Base-by-base conservation (phyloP, 768 basidiomycete genomes). In the Podaxis mareebaensis region DNA sequence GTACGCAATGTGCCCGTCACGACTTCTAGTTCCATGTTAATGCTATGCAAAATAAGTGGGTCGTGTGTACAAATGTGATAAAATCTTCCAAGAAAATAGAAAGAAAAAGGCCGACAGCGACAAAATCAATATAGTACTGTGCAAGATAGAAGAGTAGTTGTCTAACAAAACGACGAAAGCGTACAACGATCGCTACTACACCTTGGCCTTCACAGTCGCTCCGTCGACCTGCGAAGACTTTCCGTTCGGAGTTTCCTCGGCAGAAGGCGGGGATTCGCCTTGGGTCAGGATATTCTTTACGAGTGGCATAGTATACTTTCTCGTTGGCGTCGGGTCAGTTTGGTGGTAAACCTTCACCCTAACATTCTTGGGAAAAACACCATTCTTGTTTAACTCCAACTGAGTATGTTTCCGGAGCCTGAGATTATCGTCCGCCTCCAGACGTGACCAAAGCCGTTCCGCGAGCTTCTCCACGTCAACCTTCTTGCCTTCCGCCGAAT, bases 231-330 rank as follows among this genome's bases (percentile, higher is more conserved):
- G 61, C n/a, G 53, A 44, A 22, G 36, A 10, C 40, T 63, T 42
- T 26, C 17, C 39, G 13, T 60, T 52, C 38, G 28, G 57, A 10
- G 51, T 4, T 7, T 38, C 60, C 22, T 60, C 55, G 17, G 55
- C 22, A 13, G 44, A n/a, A n/a, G 20, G 44, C 20, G 44, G 7
- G 20, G 38, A 20, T 28, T 30, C 46, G 46, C 20, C 12, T 40
- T 67, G 69, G 59, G 90, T 89, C 65, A 93, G 67, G 54, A 91
- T 82, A 5, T 61, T 72, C 70, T 85, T 87, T 61, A 92, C 72
- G 12, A 90, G 67, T 0, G 92, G 92, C 8, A 90, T 90, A 13
- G 84, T 83, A 40, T 76, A 79, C 69, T 92, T 92, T 61, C 90
- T 79, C 13, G 85, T 90, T 22, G 81, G 87, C 46, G 81, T 69